Percentiles rank a stretch among this genome's conserved stretches.
These are phyloP conservation scores for Bonia amplexicaulis DNA, from an alignment of 176 grass and related monocot species.

Conservation along the genomic window DNA sequence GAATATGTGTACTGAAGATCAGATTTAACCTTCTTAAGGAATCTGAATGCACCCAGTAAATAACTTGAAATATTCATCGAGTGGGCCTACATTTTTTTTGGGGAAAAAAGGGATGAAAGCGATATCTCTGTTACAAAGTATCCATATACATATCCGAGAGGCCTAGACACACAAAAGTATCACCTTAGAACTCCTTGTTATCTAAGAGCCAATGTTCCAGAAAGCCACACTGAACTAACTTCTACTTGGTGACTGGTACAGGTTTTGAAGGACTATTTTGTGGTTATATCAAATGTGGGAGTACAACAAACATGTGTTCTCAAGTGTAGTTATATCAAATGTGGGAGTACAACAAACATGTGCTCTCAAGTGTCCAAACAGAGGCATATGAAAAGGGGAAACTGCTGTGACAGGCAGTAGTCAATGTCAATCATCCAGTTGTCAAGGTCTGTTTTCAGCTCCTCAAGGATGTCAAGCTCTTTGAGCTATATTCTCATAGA, in stretches of 20 bases:
- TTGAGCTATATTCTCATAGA: conserved; percentile 38
- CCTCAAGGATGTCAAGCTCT: conserved; percentile 44
- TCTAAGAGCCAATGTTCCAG: neutral
- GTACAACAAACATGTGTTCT: conserved; percentile 20
- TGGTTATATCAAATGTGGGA: conserved; percentile 39
- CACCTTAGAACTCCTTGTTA: neutral
- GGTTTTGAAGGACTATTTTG: conserved; percentile 10
- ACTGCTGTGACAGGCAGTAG: conserved; percentile 65
- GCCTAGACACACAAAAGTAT: neutral
- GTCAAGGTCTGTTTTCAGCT: conserved; percentile 37
- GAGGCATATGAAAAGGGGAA: conserved; percentile 28
- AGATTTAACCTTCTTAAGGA: conserved; percentile 40
- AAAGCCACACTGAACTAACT: neutral
- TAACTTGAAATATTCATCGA: neutral
- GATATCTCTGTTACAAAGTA: neutral
- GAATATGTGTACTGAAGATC: neutral
- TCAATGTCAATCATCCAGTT: conserved; percentile 68
- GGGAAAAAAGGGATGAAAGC: neutral
- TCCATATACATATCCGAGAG: neutral
- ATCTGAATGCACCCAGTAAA: conserved; percentile 26
- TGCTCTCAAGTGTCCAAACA: neutral
- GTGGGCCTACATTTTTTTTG: neutral
- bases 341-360: conserved; percentile 28
- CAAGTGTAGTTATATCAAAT: conserved; percentile 29
- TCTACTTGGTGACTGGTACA: conserved; percentile 1